Evolutionary conservation across 441 rosid genomes (phyloP).

Genomic region (Erodium texanum): DNA sequence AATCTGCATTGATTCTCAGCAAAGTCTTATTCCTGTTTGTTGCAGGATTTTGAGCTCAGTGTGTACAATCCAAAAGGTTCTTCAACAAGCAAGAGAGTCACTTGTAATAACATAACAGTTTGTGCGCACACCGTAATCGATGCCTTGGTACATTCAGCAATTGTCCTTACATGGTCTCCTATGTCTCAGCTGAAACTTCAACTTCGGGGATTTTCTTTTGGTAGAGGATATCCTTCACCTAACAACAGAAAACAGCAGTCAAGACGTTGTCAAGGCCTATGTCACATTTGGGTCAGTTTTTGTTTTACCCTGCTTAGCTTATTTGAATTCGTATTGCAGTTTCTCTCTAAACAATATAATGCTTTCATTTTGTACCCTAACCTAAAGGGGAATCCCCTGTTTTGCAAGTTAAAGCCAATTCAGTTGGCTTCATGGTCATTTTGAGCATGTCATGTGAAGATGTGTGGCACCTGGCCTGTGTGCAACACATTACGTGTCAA

Average conservation of each 20-base stretch:
- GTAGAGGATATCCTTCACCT: constrained; percentile 78
- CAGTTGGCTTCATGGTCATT: neutral
- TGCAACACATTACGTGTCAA: neutral
- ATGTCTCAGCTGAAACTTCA: constrained; percentile 79
- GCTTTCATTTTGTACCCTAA: too few relatives aligned
- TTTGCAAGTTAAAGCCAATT: neutral
- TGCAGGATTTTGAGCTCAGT: constrained; percentile 67
- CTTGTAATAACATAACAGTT: constrained; percentile 56
- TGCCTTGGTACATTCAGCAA: constrained; percentile 63
- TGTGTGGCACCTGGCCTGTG: neutral
- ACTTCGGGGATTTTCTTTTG: constrained; percentile 67
- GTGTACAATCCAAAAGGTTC: constrained; percentile 61
- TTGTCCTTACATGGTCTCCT: constrained; percentile 75
- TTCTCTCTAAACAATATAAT: neutral
- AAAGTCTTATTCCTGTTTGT: constrained; percentile 7
- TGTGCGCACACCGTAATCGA: constrained; percentile 49
- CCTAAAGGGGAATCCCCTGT: too few relatives aligned
- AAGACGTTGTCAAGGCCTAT: constrained; percentile 47
- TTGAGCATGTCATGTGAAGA: neutral
- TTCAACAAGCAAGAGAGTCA: constrained; percentile 60
- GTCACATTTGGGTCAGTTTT: constrained; percentile 65
- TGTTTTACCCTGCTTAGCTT: constrained; percentile 3
- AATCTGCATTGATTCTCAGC: constrained; percentile 10
- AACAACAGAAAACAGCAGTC: constrained; percentile 37
- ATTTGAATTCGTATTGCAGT: neutral